A percentile compares a stretch with the other conserved stretches of the same genome.
phyloP scores from a whole-genome alignment of 164 flowering plant species.

The Chloranthus sessilifolius region DNA sequence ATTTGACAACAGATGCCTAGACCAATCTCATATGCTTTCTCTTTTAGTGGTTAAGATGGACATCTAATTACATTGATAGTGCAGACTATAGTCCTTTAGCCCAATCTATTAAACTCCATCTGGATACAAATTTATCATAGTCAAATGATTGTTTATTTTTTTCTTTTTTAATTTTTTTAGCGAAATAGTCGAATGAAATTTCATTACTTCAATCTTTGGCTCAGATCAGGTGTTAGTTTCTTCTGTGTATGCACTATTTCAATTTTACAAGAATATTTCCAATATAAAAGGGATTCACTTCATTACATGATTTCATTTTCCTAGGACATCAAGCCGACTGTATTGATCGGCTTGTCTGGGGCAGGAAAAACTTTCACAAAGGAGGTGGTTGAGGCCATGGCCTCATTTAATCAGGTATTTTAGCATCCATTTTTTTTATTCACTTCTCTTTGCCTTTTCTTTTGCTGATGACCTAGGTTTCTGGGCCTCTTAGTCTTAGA shows the following conservation, averaged over 20 bases:
- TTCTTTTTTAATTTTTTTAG: too few relatives aligned
- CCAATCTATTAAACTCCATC: too few relatives aligned
- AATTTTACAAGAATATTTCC: neutral
- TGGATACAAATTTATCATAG: too few relatives aligned
- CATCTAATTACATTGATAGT: too few relatives aligned
- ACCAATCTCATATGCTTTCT: too few relatives aligned
- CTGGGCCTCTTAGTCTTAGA: neutral
- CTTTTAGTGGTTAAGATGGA: too few relatives aligned
- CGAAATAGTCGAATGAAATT: too few relatives aligned
- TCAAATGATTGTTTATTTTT: too few relatives aligned
- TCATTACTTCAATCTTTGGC: neutral
- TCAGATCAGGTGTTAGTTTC: neutral
- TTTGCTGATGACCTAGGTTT: neutral
- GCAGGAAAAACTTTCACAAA: constrained; percentile 75
- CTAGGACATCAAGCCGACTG: constrained; percentile 80
- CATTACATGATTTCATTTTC: too few relatives aligned
- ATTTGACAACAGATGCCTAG: too few relatives aligned
- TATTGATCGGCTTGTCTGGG: constrained; percentile 83
- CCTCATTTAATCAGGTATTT: constrained; percentile 78
- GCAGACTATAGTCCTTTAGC: too few relatives aligned
- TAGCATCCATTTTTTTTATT: too few relatives aligned
- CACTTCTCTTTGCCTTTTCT: neutral
- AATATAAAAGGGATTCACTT: neutral
- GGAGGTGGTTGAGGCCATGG: constrained; percentile 84
- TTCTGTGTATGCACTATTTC: neutral